Percentiles rank a stretch among this genome's conserved stretches.
These are phyloP conservation scores for Aspergillus nanangensis DNA, from an alignment of 495 filamentous ascomycete genomes.

Conservation along the genomic window DNA sequence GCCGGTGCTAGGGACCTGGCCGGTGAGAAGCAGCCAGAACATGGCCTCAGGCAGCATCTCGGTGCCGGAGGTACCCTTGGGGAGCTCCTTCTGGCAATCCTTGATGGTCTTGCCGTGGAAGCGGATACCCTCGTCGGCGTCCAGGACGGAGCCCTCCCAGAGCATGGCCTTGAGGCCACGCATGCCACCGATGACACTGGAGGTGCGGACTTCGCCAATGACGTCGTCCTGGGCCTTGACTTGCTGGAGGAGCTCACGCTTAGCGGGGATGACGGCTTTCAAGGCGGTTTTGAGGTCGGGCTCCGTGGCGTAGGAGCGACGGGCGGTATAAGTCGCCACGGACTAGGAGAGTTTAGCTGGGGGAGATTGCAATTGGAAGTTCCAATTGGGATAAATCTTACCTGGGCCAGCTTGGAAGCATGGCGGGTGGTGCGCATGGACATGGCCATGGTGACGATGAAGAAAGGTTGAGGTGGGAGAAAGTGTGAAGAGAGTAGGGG, in stretches of 20 bases:
- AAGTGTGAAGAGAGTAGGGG: conserved; percentile 9
- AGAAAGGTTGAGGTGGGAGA: conserved; percentile 10
- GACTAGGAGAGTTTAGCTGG: conserved; percentile 24
- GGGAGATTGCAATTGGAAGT: conserved; percentile 2
- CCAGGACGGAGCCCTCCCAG: conserved; percentile 97
- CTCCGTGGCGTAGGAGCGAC: conserved; percentile 56
- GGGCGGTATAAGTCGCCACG: conserved; percentile 16
- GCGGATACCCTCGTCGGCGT: conserved; percentile 94
- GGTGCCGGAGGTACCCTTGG: conserved; percentile 88
- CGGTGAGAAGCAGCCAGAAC: conserved; percentile 98
- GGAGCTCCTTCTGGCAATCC: conserved; percentile 90
- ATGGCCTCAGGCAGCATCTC: conserved; percentile 99
- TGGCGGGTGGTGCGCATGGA: conserved; percentile 36
- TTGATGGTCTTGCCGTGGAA: conserved; percentile 98
- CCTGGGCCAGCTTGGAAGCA: conserved; percentile 34
- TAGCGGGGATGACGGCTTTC: conserved; percentile 78
- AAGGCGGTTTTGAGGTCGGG: conserved; percentile 84
- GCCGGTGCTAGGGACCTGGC: conserved; percentile 74
- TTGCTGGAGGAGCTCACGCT: conserved; percentile 86
- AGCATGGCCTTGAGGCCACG: conserved; percentile 96
- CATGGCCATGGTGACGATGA: conserved; percentile 26
- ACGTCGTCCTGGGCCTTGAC: conserved; percentile 81
- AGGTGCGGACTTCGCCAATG: conserved; percentile 90
- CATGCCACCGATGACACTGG: conserved; percentile 94
- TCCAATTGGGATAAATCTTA: conserved; percentile 12